Percentiles rank a stretch among this genome's conserved stretches.
These are phyloP conservation scores for Eucalyptus globulus DNA, from an alignment of 345 rosid genomes.

Conservation along the genomic window DNA sequence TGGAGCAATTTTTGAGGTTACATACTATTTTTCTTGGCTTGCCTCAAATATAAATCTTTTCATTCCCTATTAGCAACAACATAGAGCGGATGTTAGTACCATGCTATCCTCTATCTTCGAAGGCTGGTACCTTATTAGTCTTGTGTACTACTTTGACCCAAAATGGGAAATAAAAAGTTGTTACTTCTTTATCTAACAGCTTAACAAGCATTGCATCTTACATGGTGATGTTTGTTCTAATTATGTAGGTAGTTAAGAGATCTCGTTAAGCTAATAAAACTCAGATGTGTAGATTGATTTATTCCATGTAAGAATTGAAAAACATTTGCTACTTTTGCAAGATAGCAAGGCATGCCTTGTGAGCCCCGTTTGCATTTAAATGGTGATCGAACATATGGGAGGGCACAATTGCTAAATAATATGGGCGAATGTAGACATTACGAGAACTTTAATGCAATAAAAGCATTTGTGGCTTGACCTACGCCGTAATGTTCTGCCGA, in stretches of 20 bases:
- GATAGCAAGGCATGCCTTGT: not conserved
- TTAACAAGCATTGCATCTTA: accelerated
- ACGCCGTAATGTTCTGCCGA: accelerated
- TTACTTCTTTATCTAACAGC: not conserved
- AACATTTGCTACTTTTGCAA: not conserved
- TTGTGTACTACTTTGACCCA: not conserved
- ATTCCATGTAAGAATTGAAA: not conserved
- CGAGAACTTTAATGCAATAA: not conserved
- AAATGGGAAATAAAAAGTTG: not conserved
- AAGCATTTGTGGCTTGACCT: not conserved
- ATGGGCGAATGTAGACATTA: not conserved
- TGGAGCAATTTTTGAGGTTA: not conserved
- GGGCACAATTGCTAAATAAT: not conserved
- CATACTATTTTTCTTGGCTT: not conserved
- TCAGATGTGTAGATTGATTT: accelerated
- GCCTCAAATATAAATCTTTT: not conserved
- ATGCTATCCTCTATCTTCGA: too few species aligned
- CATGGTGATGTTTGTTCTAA: not conserved
- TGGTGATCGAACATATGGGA: not conserved
- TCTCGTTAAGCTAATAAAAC: not conserved
- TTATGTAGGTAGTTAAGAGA: not conserved
- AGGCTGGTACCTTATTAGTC: accelerated
- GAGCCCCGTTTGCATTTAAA: not conserved
- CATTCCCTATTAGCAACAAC: not conserved
- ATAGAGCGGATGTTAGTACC: not conserved